Evolutionary conservation across 345 rosid genomes (phyloP), one percentile per base, ranked within the genome.

Genomic region (Ceriops decandra): DNA sequence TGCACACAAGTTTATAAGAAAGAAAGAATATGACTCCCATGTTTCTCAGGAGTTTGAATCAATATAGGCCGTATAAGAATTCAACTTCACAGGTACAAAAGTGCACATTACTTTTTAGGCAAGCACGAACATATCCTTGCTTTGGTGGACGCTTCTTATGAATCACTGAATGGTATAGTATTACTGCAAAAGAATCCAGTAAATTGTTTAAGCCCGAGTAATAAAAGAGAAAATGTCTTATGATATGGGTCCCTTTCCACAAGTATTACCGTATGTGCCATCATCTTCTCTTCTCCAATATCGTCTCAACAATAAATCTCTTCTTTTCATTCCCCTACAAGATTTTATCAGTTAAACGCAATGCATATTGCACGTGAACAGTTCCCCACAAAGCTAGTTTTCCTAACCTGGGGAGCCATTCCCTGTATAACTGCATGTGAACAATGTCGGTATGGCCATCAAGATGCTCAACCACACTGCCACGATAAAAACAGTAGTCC

Each of bases 271-370:
- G 57, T 90, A 95, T 53, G 99, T 95, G 72, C 99, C 97, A 74
- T 95, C 96, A 10, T 90, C 95, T 74, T 95, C 99, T 52, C 93
- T 84, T 82, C 99, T 87, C 99, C 99, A 95, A 81, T 90, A 91
- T 15, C 97, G 91, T 49, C 85, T 85, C 68, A 90, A 38, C 56
- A 95, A 74, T 57, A 95, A 78, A 79, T 91, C 97, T 79, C 99
- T 88, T 64, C 86, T 81, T 62, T 74, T 79, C 97, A 90, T 85
- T 6, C 93, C 88, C 93, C 92, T 90, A 70, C 47, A 71, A 69
- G 63, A 63, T 1, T 52, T 56, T 28, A 30, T 11, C 24, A 58
- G 72, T 72, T 42, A 63, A 60, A 33, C 59, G 32, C 32, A 49
- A 49, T 58, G 30, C 62, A 35, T 19, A 46, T 22, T 54, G 38